Evolutionary conservation across 805 yeast species (phyloP), one percentile per base, ranked within the genome.

Genomic region (Metschnikowia colocasiae): DNA sequence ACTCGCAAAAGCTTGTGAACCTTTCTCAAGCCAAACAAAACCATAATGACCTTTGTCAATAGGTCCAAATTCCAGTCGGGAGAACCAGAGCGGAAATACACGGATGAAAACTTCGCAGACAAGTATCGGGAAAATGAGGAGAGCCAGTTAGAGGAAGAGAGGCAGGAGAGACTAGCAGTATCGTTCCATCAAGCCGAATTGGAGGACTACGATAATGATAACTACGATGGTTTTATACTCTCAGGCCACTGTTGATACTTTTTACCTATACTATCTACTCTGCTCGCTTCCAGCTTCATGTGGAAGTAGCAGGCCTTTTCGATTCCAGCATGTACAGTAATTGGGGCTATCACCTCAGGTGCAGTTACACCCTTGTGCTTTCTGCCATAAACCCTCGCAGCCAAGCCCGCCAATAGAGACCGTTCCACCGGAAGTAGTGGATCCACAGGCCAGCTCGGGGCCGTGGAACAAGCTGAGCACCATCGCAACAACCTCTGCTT

Each of bases 371-470:
- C 85, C 47, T 71, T 75, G 37, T 74, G 67, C 16, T 69, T 70
- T 47, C 65, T 72, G 0, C 85, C 97, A 60, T 77, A 80, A 64
- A 87, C 86, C 50, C 95, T 80, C 0, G 98, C 98, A 20, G 96
- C 82, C 43, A 94, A 68, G 50, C 96, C 90, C 0, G 98, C 83
- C 58, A 92, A 71, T 39, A 92, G 68, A 1, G 98, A 92, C 65
- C 0, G 99, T 91, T 20, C 99, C 99, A 13, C 99, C 99, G 2
- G 92, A 83, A 0, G 96, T 85, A 0, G 95, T 79, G 6, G 94
- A 82, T 13, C 98, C 98, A 40, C 73, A 68, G 0, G 61, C 67
- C 29, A 54, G 52, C 13, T 51, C 56, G 0, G 97, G 97, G 0
- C 92, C 96, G 64, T 91, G 77, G 71, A 85, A 92, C 58, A 91